Evolutionary conservation across 148 eudicot genomes (phyloP), one percentile per base, ranked within the genome.

Genomic region (Rhododendron simsii): DNA sequence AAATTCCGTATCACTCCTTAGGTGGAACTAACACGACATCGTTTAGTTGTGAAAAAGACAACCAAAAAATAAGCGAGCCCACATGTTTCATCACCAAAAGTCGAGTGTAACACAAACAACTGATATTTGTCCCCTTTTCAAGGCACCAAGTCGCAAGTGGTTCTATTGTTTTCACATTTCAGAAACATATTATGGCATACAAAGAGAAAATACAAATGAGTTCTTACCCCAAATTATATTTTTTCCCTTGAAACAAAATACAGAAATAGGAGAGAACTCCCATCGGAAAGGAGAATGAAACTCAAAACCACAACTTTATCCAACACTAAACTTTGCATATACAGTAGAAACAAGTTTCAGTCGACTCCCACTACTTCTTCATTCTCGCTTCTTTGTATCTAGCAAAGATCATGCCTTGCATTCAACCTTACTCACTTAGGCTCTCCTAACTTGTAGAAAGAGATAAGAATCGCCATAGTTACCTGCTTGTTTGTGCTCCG

Each of bases 401-500:
- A 71, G 76, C 8, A 71, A 71, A 30, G 39, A 71, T 71, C 39
- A 14, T 33, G 76, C 39, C 30, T 14, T 33, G 41, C 7, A 3
- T 71, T 71, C 39, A 13, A 71, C 39, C 76, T 30, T 30, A 71
- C 76, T 71, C 41, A 71, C 14, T 4, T 69, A 26, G 75, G 16
- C 75, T 23, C 30, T 71, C 39, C 37, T 30, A 71, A 13, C 74
- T 10, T 67, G 74, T 67, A 55, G 51, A 65, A 47, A 80, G 13
- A 7, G 23, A 47, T 6, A 67, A 81, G 7, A 3, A 53, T 59
- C 51, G 21, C 75, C 79, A 71, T 5, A n/a, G 14, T 71, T 83
- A 96, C 99, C 96, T 86, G 89, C 93, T 81, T 86, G 89, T 87
- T 98, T 98, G 89, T 98, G 98, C 81, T 98, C 95, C 3, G 91